Conservation (phyloP, 2,329 filamentous ascomycete species). For the Didymella exigua region DNA sequence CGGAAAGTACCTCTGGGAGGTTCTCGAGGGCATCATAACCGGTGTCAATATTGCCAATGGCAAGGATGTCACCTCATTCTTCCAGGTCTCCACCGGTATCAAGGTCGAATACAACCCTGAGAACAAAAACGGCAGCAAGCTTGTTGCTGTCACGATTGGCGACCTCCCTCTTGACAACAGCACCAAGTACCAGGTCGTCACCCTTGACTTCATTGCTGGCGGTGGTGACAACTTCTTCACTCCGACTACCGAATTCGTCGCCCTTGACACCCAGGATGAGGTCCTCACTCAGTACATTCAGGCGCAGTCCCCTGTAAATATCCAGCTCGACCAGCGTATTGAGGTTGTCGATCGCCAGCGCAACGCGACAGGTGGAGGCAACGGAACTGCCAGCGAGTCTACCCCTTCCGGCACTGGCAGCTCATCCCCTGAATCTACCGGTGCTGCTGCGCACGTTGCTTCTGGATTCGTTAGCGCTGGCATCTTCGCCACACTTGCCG, state of each 20-base stretch:
- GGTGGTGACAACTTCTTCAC: constrained; percentile 66
- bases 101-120: constrained; percentile 63
- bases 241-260: constrained; percentile 50
- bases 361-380: constrained; percentile 19
- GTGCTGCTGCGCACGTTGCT: constrained; percentile 18
- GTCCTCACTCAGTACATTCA: constrained; percentile 60
- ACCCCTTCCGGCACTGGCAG: constrained; percentile 19
- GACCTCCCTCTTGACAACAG: constrained; percentile 55
- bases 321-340: constrained; percentile 58
- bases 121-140: constrained; percentile 55
- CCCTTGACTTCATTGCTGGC: constrained; percentile 66
- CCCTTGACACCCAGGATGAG: constrained; percentile 61
- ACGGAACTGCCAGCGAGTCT: constrained; percentile 28
- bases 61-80: constrained; percentile 61
- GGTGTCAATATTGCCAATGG: constrained; percentile 62
- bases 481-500: constrained; percentile 19
- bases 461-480: constrained; percentile 11
- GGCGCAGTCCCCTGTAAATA: constrained; percentile 56
- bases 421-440: constrained; percentile 13
- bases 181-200: constrained; percentile 63
- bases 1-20: constrained; percentile 61
- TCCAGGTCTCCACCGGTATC: constrained; percentile 65
- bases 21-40: constrained; percentile 65
- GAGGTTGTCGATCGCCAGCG: constrained; percentile 35
- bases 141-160: constrained; percentile 60